Conservation (phyloP, 2,329 filamentous ascomycete genomes). For the Aspergillus novoparasiticus region DNA sequence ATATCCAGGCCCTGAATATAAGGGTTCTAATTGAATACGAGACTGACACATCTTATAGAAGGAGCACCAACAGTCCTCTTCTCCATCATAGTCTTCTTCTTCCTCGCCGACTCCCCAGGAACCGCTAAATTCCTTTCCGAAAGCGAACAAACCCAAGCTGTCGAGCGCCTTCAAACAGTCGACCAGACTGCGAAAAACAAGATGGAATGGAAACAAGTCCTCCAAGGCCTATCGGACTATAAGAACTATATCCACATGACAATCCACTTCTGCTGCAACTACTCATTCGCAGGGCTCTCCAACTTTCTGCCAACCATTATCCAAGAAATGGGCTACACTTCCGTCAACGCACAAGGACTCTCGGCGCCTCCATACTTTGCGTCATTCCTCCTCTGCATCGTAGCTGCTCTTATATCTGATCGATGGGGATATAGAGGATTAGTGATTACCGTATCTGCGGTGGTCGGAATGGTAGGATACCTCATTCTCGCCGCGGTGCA, state of each 20-base stretch:
- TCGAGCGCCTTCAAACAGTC: slow-evolving; percentile 46
- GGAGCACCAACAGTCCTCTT: slow-evolving; percentile 48
- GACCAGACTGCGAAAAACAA: slow-evolving; percentile 30
- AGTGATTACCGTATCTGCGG: slow-evolving; percentile 32
- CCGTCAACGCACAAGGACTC: slow-evolving; percentile 45
- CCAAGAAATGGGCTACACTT: slow-evolving; percentile 43
- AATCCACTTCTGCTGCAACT: slow-evolving; percentile 45
- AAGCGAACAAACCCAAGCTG: slow-evolving; percentile 52
- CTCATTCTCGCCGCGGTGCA: slow-evolving; percentile 31
- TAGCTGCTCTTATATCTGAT: slow-evolving; percentile 38
- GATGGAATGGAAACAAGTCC: slow-evolving; percentile 36
- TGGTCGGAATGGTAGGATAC: slow-evolving; percentile 37
- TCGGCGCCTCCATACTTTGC: slow-evolving; percentile 46
- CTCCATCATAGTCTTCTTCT: slow-evolving; percentile 45
- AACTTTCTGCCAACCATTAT: slow-evolving; percentile 49
- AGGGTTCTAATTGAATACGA: accelerated
- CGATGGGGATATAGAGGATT: slow-evolving; percentile 38
- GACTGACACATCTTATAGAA: slow-evolving; percentile 12
- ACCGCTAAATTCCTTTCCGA: slow-evolving; percentile 46
- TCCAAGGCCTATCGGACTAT: slow-evolving; percentile 39
- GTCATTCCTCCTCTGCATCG: slow-evolving; percentile 38
- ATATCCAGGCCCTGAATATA: too few relatives aligned
- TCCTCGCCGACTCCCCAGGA: slow-evolving; percentile 48
- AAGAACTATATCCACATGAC: slow-evolving; percentile 40
- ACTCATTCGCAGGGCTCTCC: slow-evolving; percentile 42